Percentiles rank a stretch among this genome's conserved stretches.
Conservation (phyloP, 192 early-diverging fungal species). For the Backusella macrospora region DNA sequence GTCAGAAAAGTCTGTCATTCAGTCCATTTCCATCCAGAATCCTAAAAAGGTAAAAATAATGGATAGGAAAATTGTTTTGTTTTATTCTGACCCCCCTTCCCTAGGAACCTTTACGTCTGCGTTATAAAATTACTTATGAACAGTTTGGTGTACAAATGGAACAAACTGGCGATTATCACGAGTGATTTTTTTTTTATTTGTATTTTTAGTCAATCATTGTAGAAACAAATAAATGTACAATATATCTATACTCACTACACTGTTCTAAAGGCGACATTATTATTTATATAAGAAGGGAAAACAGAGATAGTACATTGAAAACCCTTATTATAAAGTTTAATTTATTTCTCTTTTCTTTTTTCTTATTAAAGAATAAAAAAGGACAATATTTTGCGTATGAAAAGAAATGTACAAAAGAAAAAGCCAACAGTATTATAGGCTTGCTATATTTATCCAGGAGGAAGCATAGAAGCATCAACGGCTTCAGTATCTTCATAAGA, state of each 20-base stretch:
- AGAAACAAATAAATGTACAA: neutral
- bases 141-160: slow-evolving; percentile 49
- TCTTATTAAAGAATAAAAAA: neutral
- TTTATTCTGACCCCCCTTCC: neutral
- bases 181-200: neutral
- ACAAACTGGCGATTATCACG: slow-evolving; percentile 36
- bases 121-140: slow-evolving; percentile 50
- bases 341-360: too few relatives aligned
- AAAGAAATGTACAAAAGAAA: slow-evolving; percentile 5
- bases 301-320: neutral
- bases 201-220: slow-evolving; percentile 5
- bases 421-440: neutral
- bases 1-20: slow-evolving; percentile 37
- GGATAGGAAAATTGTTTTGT: neutral
- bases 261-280: neutral
- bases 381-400: neutral
- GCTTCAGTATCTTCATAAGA: slow-evolving; percentile 60
- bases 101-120: slow-evolving; percentile 33
- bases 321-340: too few relatives aligned
- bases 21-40: slow-evolving; percentile 41
- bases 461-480: slow-evolving; percentile 91
- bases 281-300: neutral
- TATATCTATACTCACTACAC: neutral
- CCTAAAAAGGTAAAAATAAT: slow-evolving; percentile 18
- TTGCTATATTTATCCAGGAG: slow-evolving; percentile 73